Evolutionary conservation across 805 yeast genomes (phyloP).

Genomic region (Candida pini): DNA sequence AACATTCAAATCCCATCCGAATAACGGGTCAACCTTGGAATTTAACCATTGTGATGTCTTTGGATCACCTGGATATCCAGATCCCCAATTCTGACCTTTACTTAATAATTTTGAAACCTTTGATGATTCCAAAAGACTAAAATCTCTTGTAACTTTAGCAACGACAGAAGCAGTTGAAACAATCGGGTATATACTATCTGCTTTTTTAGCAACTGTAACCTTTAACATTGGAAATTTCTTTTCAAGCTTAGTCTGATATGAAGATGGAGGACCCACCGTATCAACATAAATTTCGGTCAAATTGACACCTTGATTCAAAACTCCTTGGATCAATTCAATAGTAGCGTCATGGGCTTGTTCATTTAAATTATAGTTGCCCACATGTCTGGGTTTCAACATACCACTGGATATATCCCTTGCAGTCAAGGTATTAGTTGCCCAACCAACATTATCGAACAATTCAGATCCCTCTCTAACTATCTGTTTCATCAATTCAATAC

Average conservation of each 20-base stretch:
- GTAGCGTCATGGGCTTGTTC: constrained; percentile 97
- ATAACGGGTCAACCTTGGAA: constrained; percentile 55
- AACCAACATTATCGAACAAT: constrained; percentile 62
- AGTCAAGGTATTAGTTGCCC: constrained; percentile 80
- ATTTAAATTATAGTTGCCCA: constrained; percentile 70
- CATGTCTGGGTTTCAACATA: constrained; percentile 65
- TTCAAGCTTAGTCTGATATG: constrained; percentile 73
- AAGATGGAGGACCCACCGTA: constrained; percentile 92
- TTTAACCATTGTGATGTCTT: constrained; percentile 75
- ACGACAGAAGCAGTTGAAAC: constrained; percentile 94
- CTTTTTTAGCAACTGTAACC: constrained; percentile 87
- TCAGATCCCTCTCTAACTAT: constrained; percentile 43
- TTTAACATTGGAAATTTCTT: constrained; percentile 61
- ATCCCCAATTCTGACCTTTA: constrained; percentile 49
- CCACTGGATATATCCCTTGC: constrained; percentile 84
- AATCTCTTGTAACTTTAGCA: constrained; percentile 93
- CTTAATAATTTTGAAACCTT: constrained; percentile 1
- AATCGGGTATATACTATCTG: constrained; percentile 86
- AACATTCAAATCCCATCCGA: constrained; percentile 77
- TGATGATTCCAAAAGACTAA: constrained; percentile 18
- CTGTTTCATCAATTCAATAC: constrained; percentile 54
- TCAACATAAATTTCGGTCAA: constrained; percentile 78
- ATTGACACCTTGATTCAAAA: constrained; percentile 55
- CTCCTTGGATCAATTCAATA: constrained; percentile 64
- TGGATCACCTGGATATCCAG: constrained; percentile 95